Evolutionary conservation across 768 basidiomycete genomes (phyloP).

Genomic region (Boletellus ananiceps): DNA sequence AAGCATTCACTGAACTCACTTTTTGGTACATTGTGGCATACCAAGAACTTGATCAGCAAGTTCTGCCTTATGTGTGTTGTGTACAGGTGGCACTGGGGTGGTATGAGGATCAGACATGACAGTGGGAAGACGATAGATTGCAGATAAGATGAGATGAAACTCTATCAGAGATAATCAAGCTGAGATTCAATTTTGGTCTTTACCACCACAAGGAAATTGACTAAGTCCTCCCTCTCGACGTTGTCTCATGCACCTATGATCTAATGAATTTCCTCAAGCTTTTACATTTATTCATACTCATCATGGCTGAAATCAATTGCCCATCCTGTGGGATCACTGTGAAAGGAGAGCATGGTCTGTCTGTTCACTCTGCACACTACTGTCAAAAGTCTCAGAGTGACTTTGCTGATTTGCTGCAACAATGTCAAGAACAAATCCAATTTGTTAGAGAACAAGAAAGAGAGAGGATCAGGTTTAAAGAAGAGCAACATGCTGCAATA

Average conservation of each 20-base stretch:
- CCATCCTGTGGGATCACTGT: not conserved
- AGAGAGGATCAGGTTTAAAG: not conserved
- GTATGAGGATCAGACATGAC: not conserved
- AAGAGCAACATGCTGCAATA: not conserved
- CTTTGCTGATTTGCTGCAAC: not conserved
- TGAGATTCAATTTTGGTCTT: no score
- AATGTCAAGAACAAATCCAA: not conserved
- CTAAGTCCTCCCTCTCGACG: no score
- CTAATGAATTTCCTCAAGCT: no score
- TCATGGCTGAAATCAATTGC: not conserved
- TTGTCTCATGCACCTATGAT: no score
- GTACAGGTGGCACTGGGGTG: no score
- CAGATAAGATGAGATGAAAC: no score
- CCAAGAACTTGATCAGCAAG: not conserved
- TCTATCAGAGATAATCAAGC: no score
- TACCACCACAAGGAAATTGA: no score
- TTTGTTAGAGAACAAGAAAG: not conserved
- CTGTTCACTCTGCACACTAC: not conserved
- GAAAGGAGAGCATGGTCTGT: slow-evolving; percentile 2
- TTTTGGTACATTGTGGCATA: not conserved
- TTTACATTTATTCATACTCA: not conserved
- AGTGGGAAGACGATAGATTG: no score
- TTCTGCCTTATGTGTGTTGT: no score
- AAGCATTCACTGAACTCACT: not conserved
- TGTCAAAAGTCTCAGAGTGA: not conserved